These are phyloP conservation scores for Puya raimondii DNA, from an alignment of 176 grass and related monocot genomes.

Conservation along the genomic window DNA sequence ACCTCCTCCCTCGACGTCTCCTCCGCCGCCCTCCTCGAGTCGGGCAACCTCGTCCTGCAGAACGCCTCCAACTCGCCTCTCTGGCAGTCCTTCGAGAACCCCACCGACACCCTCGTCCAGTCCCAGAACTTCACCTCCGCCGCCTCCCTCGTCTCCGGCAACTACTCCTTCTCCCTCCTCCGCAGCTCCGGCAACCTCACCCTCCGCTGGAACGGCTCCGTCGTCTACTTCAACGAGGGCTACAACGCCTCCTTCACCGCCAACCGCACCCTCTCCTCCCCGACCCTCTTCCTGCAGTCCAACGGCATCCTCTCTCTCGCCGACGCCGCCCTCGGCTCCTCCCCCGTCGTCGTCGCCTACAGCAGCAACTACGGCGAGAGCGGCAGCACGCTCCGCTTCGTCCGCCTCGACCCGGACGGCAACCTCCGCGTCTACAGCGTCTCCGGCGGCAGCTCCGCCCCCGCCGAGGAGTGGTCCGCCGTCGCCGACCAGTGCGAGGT, in stretches of 20 bases:
- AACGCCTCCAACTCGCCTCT: constrained; percentile 20
- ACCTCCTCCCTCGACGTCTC: constrained; percentile 35
- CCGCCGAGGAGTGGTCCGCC: constrained; percentile 58
- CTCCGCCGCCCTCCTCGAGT: constrained; percentile 34
- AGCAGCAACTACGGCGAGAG: constrained; percentile 94
- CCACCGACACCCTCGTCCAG: constrained; percentile 70
- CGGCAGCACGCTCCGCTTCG: constrained; percentile 53
- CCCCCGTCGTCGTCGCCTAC: constrained; percentile 64
- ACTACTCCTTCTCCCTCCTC: constrained; percentile 50
- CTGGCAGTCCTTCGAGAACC: constrained; percentile 75
- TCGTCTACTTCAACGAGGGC: constrained; percentile 74
- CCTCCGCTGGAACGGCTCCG: constrained; percentile 32
- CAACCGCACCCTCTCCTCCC: constrained; percentile 46
- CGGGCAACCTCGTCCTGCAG: constrained; percentile 53
- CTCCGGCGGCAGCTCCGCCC: constrained; percentile 20
- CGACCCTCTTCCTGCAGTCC: constrained; percentile 52
- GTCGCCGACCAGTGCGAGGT: constrained; percentile 88
- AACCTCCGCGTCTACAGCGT: constrained; percentile 86
- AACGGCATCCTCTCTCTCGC: constrained; percentile 75
- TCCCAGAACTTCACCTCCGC: constrained; percentile 40
- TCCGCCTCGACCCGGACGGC: constrained; percentile 66
- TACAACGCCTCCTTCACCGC: constrained; percentile 63
- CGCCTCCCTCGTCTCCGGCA: constrained; percentile 34
- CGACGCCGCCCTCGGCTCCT: constrained; percentile 31
- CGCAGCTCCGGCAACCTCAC: constrained; percentile 48